Conservation (phyloP, 1,284 basidiomycete genomes). For the Singerocomus rubriflavus region DNA sequence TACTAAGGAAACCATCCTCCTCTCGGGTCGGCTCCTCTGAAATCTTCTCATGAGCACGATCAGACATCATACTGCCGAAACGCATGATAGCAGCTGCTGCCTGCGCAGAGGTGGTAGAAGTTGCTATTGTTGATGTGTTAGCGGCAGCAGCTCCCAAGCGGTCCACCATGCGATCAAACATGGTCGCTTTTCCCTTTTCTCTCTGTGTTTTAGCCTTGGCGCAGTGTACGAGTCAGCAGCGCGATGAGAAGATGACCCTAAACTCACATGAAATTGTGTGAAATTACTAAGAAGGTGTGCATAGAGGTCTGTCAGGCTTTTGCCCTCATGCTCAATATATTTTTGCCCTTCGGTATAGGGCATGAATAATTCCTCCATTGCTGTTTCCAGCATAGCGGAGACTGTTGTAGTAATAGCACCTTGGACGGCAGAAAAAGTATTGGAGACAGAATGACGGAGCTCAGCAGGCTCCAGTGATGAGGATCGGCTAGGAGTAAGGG, state of each 20-base stretch:
- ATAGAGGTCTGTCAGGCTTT: conserved; percentile 84
- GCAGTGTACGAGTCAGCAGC: conserved; percentile 12
- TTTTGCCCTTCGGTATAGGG: conserved; percentile 90
- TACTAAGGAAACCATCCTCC: conserved; percentile 75
- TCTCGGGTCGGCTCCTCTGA: conserved; percentile 71
- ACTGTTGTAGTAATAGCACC: conserved; percentile 50
- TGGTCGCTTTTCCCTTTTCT: conserved; percentile 76
- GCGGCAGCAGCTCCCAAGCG: conserved; percentile 79
- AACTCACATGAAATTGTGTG: conserved; percentile 84
- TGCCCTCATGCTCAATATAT: conserved; percentile 92
- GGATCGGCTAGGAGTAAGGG: conserved; percentile 54
- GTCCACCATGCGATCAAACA: conserved; percentile 91
- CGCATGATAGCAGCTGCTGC: conserved; percentile 80
- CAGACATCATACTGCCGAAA: conserved; percentile 71
- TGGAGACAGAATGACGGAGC: conserved; percentile 53
- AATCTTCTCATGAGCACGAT: conserved; percentile 50
- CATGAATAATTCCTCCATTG: conserved; percentile 95
- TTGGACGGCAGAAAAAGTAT: conserved; percentile 39
- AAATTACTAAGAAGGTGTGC: conserved; percentile 73
- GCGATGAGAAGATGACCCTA: conserved; percentile 4
- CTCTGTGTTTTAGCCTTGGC: conserved; percentile 62
- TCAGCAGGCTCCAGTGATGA: conserved; percentile 55
- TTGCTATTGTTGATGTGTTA: conserved; percentile 55
- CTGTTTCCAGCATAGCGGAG: conserved; percentile 86
- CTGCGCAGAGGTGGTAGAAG: conserved; percentile 67